Evolutionary conservation across 495 filamentous ascomycete genomes (phyloP), one percentile per base, ranked within the genome.

Genomic region (Neurospora sp.): DNA sequence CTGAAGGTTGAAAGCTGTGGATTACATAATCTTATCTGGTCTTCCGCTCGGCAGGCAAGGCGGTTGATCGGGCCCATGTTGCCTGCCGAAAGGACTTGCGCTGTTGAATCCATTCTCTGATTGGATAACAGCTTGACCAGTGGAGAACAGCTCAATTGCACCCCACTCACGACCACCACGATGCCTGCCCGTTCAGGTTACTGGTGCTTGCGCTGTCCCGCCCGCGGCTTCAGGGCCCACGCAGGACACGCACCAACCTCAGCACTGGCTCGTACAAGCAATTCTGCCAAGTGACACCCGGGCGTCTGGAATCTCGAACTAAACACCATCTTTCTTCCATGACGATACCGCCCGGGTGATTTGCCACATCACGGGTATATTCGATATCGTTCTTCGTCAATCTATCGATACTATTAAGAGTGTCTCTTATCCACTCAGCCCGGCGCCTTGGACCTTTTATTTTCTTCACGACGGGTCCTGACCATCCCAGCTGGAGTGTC

Each of bases 11-110:
- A 61, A 61, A 61, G 53, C 22, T 61, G 53, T 61, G 20, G 75
- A 75, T 78, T 79, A 79, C 75, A 39, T 77, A 79, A 78, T 16
- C 18, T 22, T 40, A 71, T 61, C 14, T 31, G 39, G 27, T 10
- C 40, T 45, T 20, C 20, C 9, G 0, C 40, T 31, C 53, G 53
- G 53, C 53, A 65, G 53, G 53, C 53, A 65, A 35, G 8, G 22
- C 22, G 53, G 53, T 61, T 31, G 22, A 59, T 12, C 20, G 8
- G 6, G 45, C 0, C 27, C 10, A 14, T 1, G 3, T 65, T 65
- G 53, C 53, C 53, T 65, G 53, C 53, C 53, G 53, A 18, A 0
- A 18, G 53, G 1, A 16, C 2, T 22, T 14, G 22, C 7, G 27
- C 12, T 65, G 6, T 16, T 9, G 4, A 59, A 6, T 59, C 0